Conservation (phyloP, 306 rosid genomes). For the Mimosa pudica region DNA sequence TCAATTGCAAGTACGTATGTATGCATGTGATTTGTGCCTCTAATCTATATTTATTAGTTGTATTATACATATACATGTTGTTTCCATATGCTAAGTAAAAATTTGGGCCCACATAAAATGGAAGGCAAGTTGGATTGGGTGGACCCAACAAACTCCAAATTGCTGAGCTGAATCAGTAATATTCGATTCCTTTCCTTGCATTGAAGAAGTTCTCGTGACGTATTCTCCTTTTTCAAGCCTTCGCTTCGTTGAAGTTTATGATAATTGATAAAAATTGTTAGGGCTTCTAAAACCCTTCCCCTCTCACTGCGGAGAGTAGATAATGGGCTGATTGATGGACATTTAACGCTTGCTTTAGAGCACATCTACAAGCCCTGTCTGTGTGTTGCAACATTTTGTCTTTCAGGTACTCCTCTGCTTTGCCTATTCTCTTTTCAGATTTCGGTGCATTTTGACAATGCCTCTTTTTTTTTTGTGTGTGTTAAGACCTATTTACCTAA, state of each 20-base stretch:
- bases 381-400: background rate
- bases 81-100: background rate
- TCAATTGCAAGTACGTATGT: background rate
- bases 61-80: background rate
- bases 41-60: too few relatives aligned
- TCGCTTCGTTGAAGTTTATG: background rate
- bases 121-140: background rate
- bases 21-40: background rate
- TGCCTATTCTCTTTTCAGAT: background rate
- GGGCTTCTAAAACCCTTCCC: background rate
- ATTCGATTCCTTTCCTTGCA: conserved; percentile 1
- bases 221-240: background rate
- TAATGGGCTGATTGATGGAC: background rate
- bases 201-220: background rate
- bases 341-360: background rate
- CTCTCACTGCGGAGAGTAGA: background rate
- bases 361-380: background rate
- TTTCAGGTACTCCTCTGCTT: conserved; percentile 26
- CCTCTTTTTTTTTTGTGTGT: background rate
- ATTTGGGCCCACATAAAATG: background rate
- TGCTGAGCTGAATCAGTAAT: background rate
- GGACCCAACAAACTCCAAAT: background rate
- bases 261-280: too few relatives aligned
- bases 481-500: too few relatives aligned
- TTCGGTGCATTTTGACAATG: background rate